Evolutionary conservation across 768 basidiomycete genomes (phyloP).

Genomic region (Boletus tomentosulus): DNA sequence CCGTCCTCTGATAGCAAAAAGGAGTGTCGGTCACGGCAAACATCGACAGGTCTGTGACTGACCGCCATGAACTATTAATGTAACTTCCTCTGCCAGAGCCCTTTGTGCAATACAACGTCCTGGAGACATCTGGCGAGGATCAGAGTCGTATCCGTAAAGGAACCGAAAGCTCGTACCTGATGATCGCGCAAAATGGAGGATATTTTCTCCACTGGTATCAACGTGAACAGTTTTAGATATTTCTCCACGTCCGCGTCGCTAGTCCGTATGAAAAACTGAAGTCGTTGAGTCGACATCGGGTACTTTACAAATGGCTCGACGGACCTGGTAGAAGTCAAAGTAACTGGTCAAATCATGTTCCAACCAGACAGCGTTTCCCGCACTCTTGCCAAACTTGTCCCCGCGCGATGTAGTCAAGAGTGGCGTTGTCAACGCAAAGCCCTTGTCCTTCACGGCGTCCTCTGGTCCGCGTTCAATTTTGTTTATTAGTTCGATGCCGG

Average conservation of each 20-base stretch:
- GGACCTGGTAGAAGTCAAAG: conserved; percentile 93
- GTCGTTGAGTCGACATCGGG: not conserved
- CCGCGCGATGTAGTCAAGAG: conserved; percentile 84
- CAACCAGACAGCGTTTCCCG: conserved; percentile 94
- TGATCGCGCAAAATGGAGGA: conserved; percentile 55
- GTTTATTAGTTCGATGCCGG: conserved; percentile 87
- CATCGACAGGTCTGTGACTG: conserved; percentile 13
- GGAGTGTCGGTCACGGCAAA: not conserved
- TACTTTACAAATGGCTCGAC: not conserved
- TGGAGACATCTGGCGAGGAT: conserved; percentile 26
- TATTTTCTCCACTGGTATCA: conserved; percentile 60
- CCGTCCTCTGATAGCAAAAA: conserved; percentile 32
- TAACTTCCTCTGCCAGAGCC: conserved; percentile 53
- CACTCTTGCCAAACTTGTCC: conserved; percentile 96
- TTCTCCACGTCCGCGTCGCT: conserved; percentile 75
- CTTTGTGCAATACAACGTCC: conserved; percentile 46
- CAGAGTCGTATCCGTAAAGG: not conserved
- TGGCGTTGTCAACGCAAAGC: conserved; percentile 90
- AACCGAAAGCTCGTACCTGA: conserved; percentile 34
- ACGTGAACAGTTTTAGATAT: conserved; percentile 80
- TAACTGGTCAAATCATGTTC: conserved; percentile 73
- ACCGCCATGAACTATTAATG: conserved; percentile 58
- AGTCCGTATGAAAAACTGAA: conserved; percentile 84
- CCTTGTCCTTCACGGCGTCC: conserved; percentile 31
- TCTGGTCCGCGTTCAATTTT: conserved; percentile 30